Conservation (phyloP, 345 rosid species). For the Mangifera indica region DNA sequence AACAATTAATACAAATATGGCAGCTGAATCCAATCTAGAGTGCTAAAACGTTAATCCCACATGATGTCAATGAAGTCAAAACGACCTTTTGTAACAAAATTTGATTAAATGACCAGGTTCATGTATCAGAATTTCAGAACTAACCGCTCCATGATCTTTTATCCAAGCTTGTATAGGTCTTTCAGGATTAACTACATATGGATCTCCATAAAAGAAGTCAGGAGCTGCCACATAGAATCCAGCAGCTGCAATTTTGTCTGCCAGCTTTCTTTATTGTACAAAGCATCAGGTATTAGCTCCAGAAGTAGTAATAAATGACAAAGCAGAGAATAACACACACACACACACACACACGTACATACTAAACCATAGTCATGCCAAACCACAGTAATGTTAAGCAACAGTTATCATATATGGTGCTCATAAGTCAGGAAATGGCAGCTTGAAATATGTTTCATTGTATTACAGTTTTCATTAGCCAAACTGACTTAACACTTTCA, state of each 20-base stretch:
- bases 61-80: neutral
- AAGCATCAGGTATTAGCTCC: constrained; percentile 13
- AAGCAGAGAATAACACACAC: neutral
- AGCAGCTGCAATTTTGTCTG: constrained; percentile 75
- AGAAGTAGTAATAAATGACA: neutral
- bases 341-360: neutral
- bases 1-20: neutral
- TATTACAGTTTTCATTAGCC: neutral
- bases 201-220: constrained; percentile 66
- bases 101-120: neutral
- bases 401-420: neutral
- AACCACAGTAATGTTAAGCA: neutral
- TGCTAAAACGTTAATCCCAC: neutral
- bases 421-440: neutral
- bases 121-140: constrained; percentile 25
- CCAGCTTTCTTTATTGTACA: constrained; percentile 51
- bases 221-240: constrained; percentile 72
- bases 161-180: constrained; percentile 54
- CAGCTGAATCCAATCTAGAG: neutral
- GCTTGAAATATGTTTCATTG: neutral
- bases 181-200: constrained; percentile 40
- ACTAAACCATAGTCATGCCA: too few relatives aligned
- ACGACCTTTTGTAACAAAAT: neutral
- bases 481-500: neutral
- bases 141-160: constrained; percentile 63